Conservation (phyloP, 2,329 filamentous ascomycete species). For the Bipolaris bicolor region DNA sequence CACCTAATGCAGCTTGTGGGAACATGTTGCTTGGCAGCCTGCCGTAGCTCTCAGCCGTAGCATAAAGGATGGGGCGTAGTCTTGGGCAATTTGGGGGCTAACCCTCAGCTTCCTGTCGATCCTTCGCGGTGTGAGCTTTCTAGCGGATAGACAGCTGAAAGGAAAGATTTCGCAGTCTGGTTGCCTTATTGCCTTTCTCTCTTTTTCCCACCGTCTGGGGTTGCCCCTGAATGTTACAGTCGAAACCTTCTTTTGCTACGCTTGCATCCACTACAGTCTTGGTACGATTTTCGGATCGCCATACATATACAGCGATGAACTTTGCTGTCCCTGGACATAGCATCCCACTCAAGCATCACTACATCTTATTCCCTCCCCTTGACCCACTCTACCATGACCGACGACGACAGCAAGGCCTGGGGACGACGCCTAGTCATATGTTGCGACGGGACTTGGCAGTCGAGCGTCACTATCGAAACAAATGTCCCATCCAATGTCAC, state of each 20-base stretch:
- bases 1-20: constrained; percentile 10
- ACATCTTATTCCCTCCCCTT: neutral
- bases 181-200: neutral
- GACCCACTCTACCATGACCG: constrained; percentile 16
- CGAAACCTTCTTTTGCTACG: constrained; percentile 4
- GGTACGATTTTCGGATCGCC: constrained; percentile 5
- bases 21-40: constrained; percentile 19
- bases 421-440: constrained; percentile 44
- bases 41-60: constrained; percentile 19
- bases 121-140: constrained; percentile 14
- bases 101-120: constrained; percentile 8
- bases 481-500: constrained; percentile 48
- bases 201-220: constrained; percentile 8
- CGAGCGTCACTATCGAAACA: constrained; percentile 36
- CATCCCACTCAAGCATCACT: neutral
- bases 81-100: constrained; percentile 12
- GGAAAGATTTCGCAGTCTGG: neutral
- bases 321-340: neutral
- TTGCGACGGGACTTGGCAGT: constrained; percentile 49
- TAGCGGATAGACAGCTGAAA: neutral
- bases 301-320: neutral
- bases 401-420: constrained; percentile 31
- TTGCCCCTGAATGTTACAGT: constrained; percentile 10
- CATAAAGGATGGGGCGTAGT: constrained; percentile 4
- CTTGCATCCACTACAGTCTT: constrained; percentile 7